phyloP scores from a whole-genome alignment of 2,329 filamentous ascomycete genomes.

The Ascosphaera aggregata region DNA sequence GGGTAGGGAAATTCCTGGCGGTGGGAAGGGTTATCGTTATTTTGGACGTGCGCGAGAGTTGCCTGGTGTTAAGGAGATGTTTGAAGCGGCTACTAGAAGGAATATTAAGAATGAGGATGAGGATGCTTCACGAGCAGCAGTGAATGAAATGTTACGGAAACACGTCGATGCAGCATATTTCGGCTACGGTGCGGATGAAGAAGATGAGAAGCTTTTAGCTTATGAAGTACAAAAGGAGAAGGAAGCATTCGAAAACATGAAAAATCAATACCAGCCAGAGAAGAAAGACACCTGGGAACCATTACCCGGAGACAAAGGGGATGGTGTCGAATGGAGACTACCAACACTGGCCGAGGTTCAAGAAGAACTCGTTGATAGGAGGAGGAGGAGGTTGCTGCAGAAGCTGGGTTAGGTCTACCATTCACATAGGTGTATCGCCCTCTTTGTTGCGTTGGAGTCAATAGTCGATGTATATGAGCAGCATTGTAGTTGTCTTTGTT shows the following conservation, averaged over 20 bases:
- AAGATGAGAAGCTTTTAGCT: constrained; percentile 54
- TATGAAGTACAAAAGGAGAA: constrained; percentile 72
- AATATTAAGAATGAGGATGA: constrained; percentile 41
- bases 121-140: constrained; percentile 35
- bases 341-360: constrained; percentile 86
- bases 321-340: constrained; percentile 60
- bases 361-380: constrained; percentile 69
- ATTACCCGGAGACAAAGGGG: constrained; percentile 65
- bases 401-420: constrained; percentile 39
- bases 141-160: constrained; percentile 25
- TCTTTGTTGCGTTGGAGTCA: no score
- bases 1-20: constrained; percentile 42
- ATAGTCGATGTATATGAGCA: no score
- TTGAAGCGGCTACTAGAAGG: constrained; percentile 48
- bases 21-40: constrained; percentile 80
- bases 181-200: constrained; percentile 80
- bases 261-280: constrained; percentile 13
- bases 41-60: constrained; percentile 78
- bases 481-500: no score
- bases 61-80: constrained; percentile 89
- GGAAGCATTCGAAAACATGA: constrained; percentile 50
- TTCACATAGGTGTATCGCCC: no score
- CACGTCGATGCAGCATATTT: constrained; percentile 89
- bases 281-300: constrained; percentile 52
- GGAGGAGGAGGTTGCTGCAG: constrained; percentile 62